Percentiles rank a stretch among this genome's conserved stretches.
Evolutionary conservation across 768 basidiomycete species (phyloP).

Genomic region (Lanmaoa rubissima): DNA sequence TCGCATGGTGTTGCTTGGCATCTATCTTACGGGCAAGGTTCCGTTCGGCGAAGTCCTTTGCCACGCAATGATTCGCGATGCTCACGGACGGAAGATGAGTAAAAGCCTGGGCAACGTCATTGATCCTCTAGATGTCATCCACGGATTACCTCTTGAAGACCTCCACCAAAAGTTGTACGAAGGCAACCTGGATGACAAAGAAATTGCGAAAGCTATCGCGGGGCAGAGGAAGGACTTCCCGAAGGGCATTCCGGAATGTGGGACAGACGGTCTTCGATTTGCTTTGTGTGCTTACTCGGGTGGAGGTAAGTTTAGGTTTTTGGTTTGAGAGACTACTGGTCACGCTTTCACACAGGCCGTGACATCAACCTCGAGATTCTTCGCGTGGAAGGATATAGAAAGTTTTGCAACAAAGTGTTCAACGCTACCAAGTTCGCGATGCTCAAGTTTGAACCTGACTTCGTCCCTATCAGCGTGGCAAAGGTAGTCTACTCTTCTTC

Average conservation of each 20-base stretch:
- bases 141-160: conserved; percentile 73
- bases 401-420: conserved; percentile 99
- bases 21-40: conserved; percentile 84
- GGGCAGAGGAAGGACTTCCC: conserved; percentile 99
- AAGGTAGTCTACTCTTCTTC: conserved; percentile 47
- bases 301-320: conserved; percentile 53
- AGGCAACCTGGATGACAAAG: conserved; percentile 92
- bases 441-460: conserved; percentile 87
- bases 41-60: conserved; percentile 96
- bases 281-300: conserved; percentile 93
- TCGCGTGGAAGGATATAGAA: conserved; percentile 96
- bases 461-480: conserved; percentile 67
- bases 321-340: not conserved
- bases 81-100: conserved; percentile 98
- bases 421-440: conserved; percentile 99
- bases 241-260: conserved; percentile 98
- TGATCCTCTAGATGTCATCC: conserved; percentile 93
- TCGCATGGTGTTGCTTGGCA: conserved; percentile 93
- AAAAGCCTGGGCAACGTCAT: conserved; percentile 98
- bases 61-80: conserved; percentile 98
- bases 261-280: conserved; percentile 94
- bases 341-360: conserved; percentile 54
- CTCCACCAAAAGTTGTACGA: conserved; percentile 84
- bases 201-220: conserved; percentile 84
- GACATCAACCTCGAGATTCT: conserved; percentile 97